Conservation (phyloP, 352 stramenopile genomes). For the Ophiocytium majus region DNA sequence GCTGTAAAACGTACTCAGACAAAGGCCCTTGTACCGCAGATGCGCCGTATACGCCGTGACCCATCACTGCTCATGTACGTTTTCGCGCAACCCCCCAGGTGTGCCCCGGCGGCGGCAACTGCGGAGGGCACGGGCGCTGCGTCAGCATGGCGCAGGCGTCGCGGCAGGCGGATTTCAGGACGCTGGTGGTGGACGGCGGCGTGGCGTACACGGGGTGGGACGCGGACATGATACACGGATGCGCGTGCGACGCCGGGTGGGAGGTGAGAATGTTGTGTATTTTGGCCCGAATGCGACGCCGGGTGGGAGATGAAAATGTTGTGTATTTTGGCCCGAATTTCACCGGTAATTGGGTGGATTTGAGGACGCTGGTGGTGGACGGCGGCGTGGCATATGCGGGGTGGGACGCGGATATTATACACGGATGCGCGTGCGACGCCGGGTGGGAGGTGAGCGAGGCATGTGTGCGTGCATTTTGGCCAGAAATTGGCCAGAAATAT, state of each 20-base stretch:
- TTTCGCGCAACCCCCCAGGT: no score
- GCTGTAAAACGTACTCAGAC: no score
- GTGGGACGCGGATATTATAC: constrained; percentile 73
- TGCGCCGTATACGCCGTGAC: constrained; percentile 59
- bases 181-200: background rate
- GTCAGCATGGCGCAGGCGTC: background rate
- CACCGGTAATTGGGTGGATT: no score
- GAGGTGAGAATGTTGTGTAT: constrained; percentile 34
- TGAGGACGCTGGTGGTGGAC: constrained; percentile 27
- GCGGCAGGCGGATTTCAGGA: background rate
- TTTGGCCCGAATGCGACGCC: constrained; percentile 28
- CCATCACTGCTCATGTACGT: background rate
- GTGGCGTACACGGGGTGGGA: constrained; percentile 60
- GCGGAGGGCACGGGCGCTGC: constrained; percentile 34
- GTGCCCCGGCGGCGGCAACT: constrained; percentile 43
- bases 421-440: constrained; percentile 71
- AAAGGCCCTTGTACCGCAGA: constrained; percentile 59
- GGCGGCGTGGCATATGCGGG: constrained; percentile 45
- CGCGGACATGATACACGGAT: constrained; percentile 68
- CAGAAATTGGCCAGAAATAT: constrained; percentile 34
- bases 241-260: constrained; percentile 63
- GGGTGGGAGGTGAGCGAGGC: constrained; percentile 65
- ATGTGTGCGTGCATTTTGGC: background rate
- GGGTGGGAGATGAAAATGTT: constrained; percentile 63
- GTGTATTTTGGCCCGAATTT: constrained; percentile 15